These are phyloP conservation scores for Hyphopichia burtonii DNA, from an alignment of 1,139 yeast species.

Conservation along the genomic window DNA sequence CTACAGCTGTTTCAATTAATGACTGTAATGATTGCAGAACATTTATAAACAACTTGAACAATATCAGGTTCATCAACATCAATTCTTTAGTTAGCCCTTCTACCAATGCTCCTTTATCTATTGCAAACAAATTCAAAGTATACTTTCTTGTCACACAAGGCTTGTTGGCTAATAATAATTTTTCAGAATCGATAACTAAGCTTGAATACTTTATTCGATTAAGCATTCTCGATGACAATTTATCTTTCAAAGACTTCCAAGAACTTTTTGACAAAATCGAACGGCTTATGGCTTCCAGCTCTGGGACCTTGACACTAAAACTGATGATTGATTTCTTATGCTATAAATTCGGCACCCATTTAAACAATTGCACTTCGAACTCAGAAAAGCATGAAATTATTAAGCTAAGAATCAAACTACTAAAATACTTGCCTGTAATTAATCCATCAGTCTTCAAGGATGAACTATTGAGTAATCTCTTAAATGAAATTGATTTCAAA, in stretches of 20 bases:
- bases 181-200: conserved; percentile 6
- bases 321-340: conserved; percentile 17
- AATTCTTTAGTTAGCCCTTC: conserved; percentile 10
- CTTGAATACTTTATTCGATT: conserved; percentile 18
- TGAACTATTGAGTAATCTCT: not conserved
- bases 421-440: conserved; percentile 8
- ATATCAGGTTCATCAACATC: conserved; percentile 15
- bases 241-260: conserved; percentile 11
- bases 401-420: conserved; percentile 9
- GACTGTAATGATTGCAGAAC: conserved; percentile 17
- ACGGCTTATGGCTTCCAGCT: conserved; percentile 8
- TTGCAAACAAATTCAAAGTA: conserved; percentile 7
- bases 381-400: conserved; percentile 6
- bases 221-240: conserved; percentile 17
- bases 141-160: conserved; percentile 8
- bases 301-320: conserved; percentile 9
- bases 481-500: not conserved
- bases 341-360: conserved; percentile 8
- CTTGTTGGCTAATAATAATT: conserved; percentile 3
- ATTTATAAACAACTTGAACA: conserved; percentile 15
- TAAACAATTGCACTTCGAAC: conserved; percentile 3
- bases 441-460: not conserved
- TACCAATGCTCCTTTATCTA: conserved; percentile 1
- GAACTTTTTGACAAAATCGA: conserved; percentile 9
- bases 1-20: conserved; percentile 11